Percentiles rank a stretch among this genome's conserved stretches.
Conservation (phyloP, 2,329 filamentous ascomycete species). For the Spiromastix sp. region DNA sequence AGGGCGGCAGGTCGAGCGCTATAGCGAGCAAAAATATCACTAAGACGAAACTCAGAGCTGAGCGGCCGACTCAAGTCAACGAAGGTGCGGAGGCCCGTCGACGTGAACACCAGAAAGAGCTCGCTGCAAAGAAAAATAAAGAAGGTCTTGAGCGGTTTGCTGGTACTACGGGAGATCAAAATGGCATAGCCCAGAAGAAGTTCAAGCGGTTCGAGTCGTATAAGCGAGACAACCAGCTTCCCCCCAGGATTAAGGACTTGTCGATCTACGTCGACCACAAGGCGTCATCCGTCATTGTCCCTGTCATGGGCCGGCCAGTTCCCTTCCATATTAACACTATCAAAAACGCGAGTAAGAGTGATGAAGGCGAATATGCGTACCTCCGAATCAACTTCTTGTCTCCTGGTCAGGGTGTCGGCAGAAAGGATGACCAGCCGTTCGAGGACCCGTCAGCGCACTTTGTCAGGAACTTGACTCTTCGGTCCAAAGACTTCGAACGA, state of each 20-base stretch:
- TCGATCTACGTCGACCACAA: conserved; percentile 86
- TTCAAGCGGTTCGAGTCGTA: conserved; percentile 99
- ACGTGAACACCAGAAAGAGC: conserved; percentile 84
- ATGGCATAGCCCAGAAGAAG: conserved; percentile 90
- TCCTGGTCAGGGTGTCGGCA: conserved; percentile 89
- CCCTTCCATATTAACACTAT: conserved; percentile 98
- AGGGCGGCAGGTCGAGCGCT: conserved; percentile 70
- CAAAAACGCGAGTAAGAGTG: conserved; percentile 97
- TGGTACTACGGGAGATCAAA: conserved; percentile 72
- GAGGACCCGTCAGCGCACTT: conserved; percentile 95
- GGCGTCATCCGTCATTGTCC: conserved; percentile 80
- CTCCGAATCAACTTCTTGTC: conserved; percentile 95
- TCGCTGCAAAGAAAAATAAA: conserved; percentile 76
- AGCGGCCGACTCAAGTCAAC: conserved; percentile 76
- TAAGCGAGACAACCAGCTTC: conserved; percentile 93
- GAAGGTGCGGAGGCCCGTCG: conserved; percentile 82
- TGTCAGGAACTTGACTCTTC: conserved; percentile 87
- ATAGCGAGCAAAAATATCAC: conserved; percentile 93
- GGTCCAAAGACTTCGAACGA: conserved; percentile 77
- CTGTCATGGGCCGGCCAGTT: conserved; percentile 93
- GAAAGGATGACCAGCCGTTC: conserved; percentile 96
- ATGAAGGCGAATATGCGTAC: conserved; percentile 88
- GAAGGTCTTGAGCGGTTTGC: conserved; percentile 79
- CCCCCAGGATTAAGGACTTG: conserved; percentile 69
- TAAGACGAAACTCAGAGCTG: conserved; percentile 81